Base-by-base conservation (phyloP, 805 yeast species). In the Saturnispora galanensis region DNA sequence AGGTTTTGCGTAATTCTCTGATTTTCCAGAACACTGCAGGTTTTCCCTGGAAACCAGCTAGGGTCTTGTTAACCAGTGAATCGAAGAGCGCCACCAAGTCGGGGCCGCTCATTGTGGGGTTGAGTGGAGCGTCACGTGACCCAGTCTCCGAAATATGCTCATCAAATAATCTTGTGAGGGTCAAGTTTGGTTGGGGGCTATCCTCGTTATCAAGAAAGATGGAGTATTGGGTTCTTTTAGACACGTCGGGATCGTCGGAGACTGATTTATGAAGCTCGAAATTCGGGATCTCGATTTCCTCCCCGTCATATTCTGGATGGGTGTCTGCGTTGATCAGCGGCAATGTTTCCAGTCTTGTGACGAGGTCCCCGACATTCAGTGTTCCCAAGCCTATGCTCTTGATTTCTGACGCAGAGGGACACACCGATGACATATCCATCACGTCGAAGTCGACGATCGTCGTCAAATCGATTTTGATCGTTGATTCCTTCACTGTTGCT, bases 331-430 rank as follows among this genome's bases (percentile, higher is more conserved):
- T 40, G 13, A 40, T 40, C 16, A 40, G 33, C n/a, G 42, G 42
- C 5, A 40, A 7, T 33, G 38, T 32, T 33, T 40, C 42, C 16
- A 40, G 29, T 16, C 34, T 33, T 8, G 21, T 12, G 5, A 15
- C 42, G 13, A 40, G 54, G 29, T 46, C 42, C 5, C 63, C 34
- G 11, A 60, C 58, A 36, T 56, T 51, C 13, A 53, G 47, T n/a
- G 63, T 59, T 15, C 59, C 58, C 11, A 48, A 50, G 1, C 55
- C 44, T 10, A 61, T 55, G 18, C 44, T 62, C 48, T 77, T 72
- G 40, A 85, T 63, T 47, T 79, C 79, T 7, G 64, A 69, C 50
- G 85, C 66, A 0, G 95, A 84, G 0, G 94, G 90, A 51, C 95
- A 84, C 1, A 88, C 66, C 13, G 71, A 21, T 3, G 26, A 21